phyloP scores from a whole-genome alignment of 768 basidiomycete species.

The Kwoniella sp. region DNA sequence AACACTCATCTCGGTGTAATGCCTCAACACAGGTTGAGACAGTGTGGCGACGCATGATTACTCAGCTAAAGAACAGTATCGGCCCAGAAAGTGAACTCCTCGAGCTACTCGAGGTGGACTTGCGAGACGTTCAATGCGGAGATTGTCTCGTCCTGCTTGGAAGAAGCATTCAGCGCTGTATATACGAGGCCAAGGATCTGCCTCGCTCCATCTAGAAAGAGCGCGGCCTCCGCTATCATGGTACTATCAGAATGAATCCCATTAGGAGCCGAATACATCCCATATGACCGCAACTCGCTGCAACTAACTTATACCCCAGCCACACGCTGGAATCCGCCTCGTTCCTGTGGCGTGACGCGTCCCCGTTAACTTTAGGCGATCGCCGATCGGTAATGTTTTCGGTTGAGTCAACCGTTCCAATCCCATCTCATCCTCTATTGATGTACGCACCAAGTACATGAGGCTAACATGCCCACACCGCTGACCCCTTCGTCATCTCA shows the following conservation, averaged over 20 bases:
- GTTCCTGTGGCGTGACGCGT: not conserved
- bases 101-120: constrained; percentile 30
- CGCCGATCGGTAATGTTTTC: not conserved
- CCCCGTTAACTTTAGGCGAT: not conserved
- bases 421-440: not conserved
- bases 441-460: not conserved
- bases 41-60: constrained; percentile 18
- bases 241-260: not conserved
- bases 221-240: no score
- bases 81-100: constrained; percentile 18
- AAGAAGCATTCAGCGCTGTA: constrained; percentile 20
- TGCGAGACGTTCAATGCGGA: constrained; percentile 25
- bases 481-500: constrained; percentile 39
- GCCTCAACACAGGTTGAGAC: not conserved
- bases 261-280: not conserved
- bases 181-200: constrained; percentile 25
- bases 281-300: no score
- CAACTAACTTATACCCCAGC: no score
- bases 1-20: constrained; percentile 16
- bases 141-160: constrained; percentile 30
- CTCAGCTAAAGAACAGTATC: constrained; percentile 3
- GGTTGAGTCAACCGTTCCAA: constrained; percentile 4
- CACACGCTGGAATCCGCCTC: no score
- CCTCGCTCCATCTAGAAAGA: constrained; percentile 26
- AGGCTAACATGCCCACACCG: constrained; percentile 19